A percentile compares a stretch with the other conserved stretches of the same genome.
phyloP scores from a whole-genome alignment of 1,284 basidiomycete genomes.

The Exobasidium rhododendri region DNA sequence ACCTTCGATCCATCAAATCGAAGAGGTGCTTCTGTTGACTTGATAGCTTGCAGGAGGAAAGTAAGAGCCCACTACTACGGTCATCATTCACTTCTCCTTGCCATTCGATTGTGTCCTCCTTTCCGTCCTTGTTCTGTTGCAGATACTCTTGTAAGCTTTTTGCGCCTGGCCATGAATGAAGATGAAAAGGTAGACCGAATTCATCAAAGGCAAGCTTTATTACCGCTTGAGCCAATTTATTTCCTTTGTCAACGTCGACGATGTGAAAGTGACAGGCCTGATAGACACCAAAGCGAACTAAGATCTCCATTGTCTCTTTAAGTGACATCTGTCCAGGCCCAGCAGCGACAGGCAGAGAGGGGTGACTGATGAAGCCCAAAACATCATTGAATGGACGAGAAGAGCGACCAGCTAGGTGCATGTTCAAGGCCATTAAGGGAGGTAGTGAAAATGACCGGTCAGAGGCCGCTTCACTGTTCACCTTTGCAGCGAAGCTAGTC shows the following conservation, averaged over 20 bases:
- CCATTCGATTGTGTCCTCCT: background rate
- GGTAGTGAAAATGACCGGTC: constrained; percentile 9
- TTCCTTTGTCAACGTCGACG: constrained; percentile 3
- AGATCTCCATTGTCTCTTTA: constrained; percentile 7
- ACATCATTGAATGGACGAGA: constrained; percentile 19
- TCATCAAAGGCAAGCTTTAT: constrained; percentile 1
- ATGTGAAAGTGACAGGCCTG: constrained; percentile 5
- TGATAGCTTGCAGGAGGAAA: background rate
- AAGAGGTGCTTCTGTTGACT: background rate
- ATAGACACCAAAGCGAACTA: constrained; percentile 7
- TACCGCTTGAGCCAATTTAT: background rate
- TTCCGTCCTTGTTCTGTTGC: background rate
- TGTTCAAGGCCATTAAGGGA: constrained; percentile 26
- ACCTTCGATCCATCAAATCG: background rate
- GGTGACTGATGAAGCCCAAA: constrained; percentile 21
- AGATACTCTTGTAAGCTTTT: background rate
- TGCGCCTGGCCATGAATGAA: background rate
- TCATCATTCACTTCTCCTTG: background rate
- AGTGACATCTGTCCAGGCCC: constrained; percentile 22
- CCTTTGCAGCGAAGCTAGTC: constrained; percentile 14
- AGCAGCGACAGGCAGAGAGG: constrained; percentile 17
- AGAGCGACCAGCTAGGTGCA: constrained; percentile 16
- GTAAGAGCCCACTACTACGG: background rate
- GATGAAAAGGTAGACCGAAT: constrained; percentile 10
- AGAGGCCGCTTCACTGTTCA: constrained; percentile 11